These are phyloP conservation scores for Pachyrhizus erosus DNA, from an alignment of 306 rosid species.

Conservation along the genomic window DNA sequence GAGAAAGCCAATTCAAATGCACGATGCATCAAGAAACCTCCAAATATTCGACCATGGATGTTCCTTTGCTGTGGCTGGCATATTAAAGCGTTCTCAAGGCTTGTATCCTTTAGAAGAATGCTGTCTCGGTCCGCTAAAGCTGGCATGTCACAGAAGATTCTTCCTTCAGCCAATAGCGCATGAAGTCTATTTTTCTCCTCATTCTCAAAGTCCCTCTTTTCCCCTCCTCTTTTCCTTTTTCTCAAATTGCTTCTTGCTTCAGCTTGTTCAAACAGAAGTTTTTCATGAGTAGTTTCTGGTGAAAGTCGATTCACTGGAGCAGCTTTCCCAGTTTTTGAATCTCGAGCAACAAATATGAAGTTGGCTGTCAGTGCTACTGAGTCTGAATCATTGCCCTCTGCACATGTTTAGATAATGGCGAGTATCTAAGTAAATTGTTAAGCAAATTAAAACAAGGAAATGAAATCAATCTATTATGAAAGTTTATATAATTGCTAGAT, in stretches of 20 bases:
- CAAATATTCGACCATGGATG: slow-evolving; percentile 94
- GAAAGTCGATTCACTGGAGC: slow-evolving; percentile 82
- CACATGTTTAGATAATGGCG: slow-evolving; percentile 14
- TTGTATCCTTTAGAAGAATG: slow-evolving; percentile 84
- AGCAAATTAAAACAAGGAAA: slow-evolving; percentile 3
- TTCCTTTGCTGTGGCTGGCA: slow-evolving; percentile 99
- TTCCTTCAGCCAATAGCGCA: slow-evolving; percentile 72
- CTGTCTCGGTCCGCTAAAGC: slow-evolving; percentile 94
- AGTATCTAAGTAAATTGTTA: neutral
- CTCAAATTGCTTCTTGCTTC: slow-evolving; percentile 74
- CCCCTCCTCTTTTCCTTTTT: slow-evolving; percentile 68
- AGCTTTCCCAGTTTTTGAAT: slow-evolving; percentile 86
- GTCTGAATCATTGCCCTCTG: slow-evolving; percentile 59
- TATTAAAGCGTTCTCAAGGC: slow-evolving; percentile 81
- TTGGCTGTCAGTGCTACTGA: slow-evolving; percentile 78
- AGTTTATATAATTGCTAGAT: neutral
- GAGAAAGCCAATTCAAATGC: slow-evolving; percentile 97
- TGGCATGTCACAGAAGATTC: slow-evolving; percentile 89
- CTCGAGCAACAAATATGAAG: slow-evolving; percentile 97
- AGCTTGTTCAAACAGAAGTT: slow-evolving; percentile 71
- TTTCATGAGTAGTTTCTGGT: slow-evolving; percentile 81
- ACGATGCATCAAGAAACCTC: slow-evolving; percentile 95
- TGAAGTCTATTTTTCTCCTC: slow-evolving; percentile 53
- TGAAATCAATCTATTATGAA: slow-evolving; percentile 2
- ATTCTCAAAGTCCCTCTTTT: slow-evolving; percentile 57